Evolutionary conservation across 768 basidiomycete genomes (phyloP).

Genomic region (Russula griseocarnosa): DNA sequence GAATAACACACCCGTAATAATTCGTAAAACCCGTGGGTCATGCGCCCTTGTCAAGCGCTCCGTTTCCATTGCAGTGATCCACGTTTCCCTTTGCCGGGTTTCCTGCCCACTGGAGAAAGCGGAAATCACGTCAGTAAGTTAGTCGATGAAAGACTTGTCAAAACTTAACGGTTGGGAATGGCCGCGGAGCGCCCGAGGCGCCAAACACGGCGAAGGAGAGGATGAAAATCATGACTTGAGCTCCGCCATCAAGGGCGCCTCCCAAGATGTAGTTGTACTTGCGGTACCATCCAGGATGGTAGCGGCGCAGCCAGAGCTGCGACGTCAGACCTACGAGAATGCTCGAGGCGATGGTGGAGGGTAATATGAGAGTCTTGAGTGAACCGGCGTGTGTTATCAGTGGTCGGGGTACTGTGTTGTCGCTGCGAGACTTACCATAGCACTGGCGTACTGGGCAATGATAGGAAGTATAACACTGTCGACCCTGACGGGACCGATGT

Average conservation of each 20-base stretch:
- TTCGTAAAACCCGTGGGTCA: not conserved
- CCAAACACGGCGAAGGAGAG: slow-evolving; percentile 64
- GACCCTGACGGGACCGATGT: slow-evolving; percentile 49
- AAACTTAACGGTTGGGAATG: slow-evolving; percentile 42
- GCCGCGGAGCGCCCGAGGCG: slow-evolving; percentile 46
- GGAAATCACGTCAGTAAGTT: slow-evolving; percentile 4
- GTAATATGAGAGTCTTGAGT: slow-evolving; percentile 38
- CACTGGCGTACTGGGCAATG: slow-evolving; percentile 47
- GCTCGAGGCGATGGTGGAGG: slow-evolving; percentile 47
- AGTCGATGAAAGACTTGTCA: not conserved
- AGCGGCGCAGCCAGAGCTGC: slow-evolving; percentile 38
- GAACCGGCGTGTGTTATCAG: not conserved
- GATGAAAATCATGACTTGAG: slow-evolving; percentile 61
- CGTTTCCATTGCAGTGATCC: slow-evolving; percentile 59
- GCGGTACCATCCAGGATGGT: slow-evolving; percentile 51
- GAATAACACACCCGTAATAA: too few relatives aligned
- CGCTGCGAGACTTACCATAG: slow-evolving; percentile 32
- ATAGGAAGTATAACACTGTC: slow-evolving; percentile 52
- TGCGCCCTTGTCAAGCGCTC: slow-evolving; percentile 43
- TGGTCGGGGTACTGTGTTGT: not conserved
- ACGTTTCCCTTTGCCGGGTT: slow-evolving; percentile 52
- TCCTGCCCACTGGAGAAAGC: slow-evolving; percentile 42
- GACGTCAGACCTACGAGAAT: slow-evolving; percentile 50
- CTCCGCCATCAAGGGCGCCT: slow-evolving; percentile 62
- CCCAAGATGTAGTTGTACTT: slow-evolving; percentile 64